Percentiles rank a stretch among this genome's conserved stretches.
These are phyloP conservation scores for Endocarpon pusillum DNA, from an alignment of 495 filamentous ascomycete species.

Conservation along the genomic window DNA sequence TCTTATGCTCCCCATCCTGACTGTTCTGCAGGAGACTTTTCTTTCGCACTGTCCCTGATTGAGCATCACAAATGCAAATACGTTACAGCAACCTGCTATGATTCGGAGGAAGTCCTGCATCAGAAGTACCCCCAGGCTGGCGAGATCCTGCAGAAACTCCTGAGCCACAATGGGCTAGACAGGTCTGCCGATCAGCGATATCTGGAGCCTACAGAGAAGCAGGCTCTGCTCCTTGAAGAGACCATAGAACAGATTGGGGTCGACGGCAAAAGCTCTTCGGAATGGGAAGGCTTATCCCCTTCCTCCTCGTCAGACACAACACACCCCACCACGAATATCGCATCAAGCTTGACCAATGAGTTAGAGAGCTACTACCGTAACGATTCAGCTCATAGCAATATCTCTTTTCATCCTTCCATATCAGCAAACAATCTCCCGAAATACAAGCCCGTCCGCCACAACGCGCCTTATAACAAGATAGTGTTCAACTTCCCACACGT, in stretches of 20 bases:
- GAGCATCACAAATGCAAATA: conserved; percentile 50
- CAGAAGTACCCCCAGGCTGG: conserved; percentile 65
- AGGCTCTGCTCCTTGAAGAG: neutral
- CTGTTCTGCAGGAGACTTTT: conserved; percentile 71
- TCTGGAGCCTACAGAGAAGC: neutral
- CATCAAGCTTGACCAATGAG: too few relatives aligned
- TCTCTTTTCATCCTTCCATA: conserved; percentile 1
- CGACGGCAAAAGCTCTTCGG: conserved; percentile 2
- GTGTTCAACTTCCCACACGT: conserved; percentile 96
- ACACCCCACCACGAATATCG: too few relatives aligned
- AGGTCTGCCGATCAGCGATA: neutral
- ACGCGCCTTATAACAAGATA: conserved; percentile 35
- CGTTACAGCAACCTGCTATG: conserved; percentile 47
- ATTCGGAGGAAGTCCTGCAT: conserved; percentile 32
- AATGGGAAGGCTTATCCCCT: neutral
- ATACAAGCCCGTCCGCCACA: neutral
- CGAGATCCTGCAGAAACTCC: conserved; percentile 38
- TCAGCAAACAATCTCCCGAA: neutral
- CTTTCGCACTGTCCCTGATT: conserved; percentile 63
- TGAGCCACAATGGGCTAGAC: conserved; percentile 8
- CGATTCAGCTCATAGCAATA: too few relatives aligned
- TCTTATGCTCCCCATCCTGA: too few relatives aligned
- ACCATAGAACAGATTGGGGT: neutral
- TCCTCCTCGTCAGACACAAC: neutral
- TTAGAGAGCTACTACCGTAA: too few relatives aligned